Percentiles rank a stretch among this genome's conserved stretches.
Conservation (phyloP, 176 grass and related monocot species). For the Oryza punctata region DNA sequence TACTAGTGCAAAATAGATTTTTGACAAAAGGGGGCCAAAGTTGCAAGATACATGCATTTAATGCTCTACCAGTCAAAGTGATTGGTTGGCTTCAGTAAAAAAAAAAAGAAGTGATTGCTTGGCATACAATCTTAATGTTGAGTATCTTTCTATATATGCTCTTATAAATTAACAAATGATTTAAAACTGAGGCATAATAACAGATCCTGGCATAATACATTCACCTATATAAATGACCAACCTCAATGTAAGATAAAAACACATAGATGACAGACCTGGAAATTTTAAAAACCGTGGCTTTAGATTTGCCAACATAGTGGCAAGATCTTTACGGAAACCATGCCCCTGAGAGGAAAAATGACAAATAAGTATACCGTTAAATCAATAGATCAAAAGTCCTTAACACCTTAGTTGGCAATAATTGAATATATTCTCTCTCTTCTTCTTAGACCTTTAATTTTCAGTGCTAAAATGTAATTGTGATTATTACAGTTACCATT, state of each 20-base stretch:
- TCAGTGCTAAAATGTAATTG: constrained; percentile 18
- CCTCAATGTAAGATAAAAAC: constrained; percentile 31
- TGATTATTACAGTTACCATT: neutral
- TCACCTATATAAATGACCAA: constrained; percentile 31
- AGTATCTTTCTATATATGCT: neutral
- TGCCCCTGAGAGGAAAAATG: constrained; percentile 61
- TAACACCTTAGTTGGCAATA: neutral
- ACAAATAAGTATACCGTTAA: constrained; percentile 6
- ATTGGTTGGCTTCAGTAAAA: no score
- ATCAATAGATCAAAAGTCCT: constrained; percentile 12
- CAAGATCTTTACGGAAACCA: constrained; percentile 79
- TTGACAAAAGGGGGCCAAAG: neutral
- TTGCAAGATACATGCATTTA: constrained; percentile 14
- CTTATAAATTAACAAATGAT: constrained; percentile 2
- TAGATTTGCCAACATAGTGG: constrained; percentile 77
- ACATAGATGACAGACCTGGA: constrained; percentile 61
- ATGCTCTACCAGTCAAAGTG: neutral
- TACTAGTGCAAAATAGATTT: constrained; percentile 6
- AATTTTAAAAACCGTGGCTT: constrained; percentile 88
- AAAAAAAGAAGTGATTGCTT: neutral
- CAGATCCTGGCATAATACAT: constrained; percentile 11
- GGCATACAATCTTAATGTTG: neutral
- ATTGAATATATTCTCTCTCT: constrained; percentile 14
- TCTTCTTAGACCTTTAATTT: neutral
- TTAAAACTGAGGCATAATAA: neutral